Evolutionary conservation across 2,329 filamentous ascomycete species (phyloP), one percentile per base, ranked within the genome.

Genomic region (Penicillium sp.): DNA sequence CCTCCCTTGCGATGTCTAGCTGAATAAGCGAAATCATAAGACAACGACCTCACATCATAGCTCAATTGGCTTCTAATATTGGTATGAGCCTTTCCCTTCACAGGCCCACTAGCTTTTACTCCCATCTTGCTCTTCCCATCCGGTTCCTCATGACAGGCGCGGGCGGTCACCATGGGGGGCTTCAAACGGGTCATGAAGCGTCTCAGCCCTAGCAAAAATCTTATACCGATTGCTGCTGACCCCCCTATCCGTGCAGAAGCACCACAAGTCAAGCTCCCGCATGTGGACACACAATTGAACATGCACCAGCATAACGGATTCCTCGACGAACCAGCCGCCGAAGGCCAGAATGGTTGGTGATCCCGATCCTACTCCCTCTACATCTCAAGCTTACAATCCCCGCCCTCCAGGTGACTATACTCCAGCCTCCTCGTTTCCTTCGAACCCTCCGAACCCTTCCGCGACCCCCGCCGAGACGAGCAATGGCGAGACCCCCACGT

Each of bases 271-370:
- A 71, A 66, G 52, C 65, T 77, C 37, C 65, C 70, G 37, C 70
- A 72, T 68, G 71, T 77, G 60, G 74, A 75, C 60, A 72, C 73
- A 18, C 64, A 67, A 50, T 59, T 77, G 63, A 75, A 76, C 60
- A 77, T 77, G 73, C 70, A 75, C 64, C 72, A 75, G 58, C 64
- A 68, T 58, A 75, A 71, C 61, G 68, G 71, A 52, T 61, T 75
- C 38, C 73, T 73, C 54, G 72, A 73, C 40, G 60, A 64, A 34
- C 51, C 63, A 31, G 52, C 55, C 27, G 49, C 59, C 29, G 60
- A 64, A 31, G 57, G 57, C n/a, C 56, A 63, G 44, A 56, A 56
- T 59, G 69, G 69, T 69, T 38, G 48, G 68, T 62, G 27, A 38
- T 53, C 34, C 35, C 12, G 15, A 45, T 38, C 35, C 23, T 25